phyloP scores from a whole-genome alignment of 2,329 filamentous ascomycete genomes.

The Fusarium albidum region DNA sequence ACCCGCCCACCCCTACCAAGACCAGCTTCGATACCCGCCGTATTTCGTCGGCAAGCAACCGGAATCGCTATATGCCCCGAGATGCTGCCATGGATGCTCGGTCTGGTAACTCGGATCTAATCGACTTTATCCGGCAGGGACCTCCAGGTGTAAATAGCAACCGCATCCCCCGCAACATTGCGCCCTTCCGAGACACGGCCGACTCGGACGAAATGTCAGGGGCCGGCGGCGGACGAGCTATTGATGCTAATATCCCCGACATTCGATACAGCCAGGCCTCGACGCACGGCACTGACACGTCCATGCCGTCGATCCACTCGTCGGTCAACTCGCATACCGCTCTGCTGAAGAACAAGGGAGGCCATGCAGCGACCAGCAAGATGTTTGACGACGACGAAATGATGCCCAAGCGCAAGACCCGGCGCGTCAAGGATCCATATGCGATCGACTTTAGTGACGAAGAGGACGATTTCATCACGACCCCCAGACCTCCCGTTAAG shows the following conservation, averaged over 20 bases:
- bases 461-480: slow-evolving; percentile 56
- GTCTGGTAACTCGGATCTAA: slow-evolving; percentile 83
- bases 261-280: slow-evolving; percentile 65
- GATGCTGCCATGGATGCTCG: slow-evolving; percentile 70
- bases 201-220: slow-evolving; percentile 78
- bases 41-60: slow-evolving; percentile 50
- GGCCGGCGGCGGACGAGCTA: slow-evolving; percentile 59
- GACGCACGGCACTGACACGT: slow-evolving; percentile 64
- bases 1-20: slow-evolving; percentile 43
- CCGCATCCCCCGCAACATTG: slow-evolving; percentile 82
- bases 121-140: slow-evolving; percentile 93
- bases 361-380: slow-evolving; percentile 41
- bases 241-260: slow-evolving; percentile 66
- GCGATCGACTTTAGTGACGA: slow-evolving; percentile 85
- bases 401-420: slow-evolving; percentile 76
- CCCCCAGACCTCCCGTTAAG: slow-evolving; percentile 49
- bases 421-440: slow-evolving; percentile 86
- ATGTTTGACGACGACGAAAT: slow-evolving; percentile 60
- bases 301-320: slow-evolving; percentile 65
- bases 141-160: slow-evolving; percentile 69
- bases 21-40: slow-evolving; percentile 51
- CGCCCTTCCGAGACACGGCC: slow-evolving; percentile 85
- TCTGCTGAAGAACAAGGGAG: slow-evolving; percentile 60
- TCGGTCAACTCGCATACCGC: slow-evolving; percentile 80
- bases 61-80: slow-evolving; percentile 72